Percentiles rank a stretch among this genome's conserved stretches.
Evolutionary conservation across 345 rosid species (phyloP).

Genomic region (Isatis tinctoria): DNA sequence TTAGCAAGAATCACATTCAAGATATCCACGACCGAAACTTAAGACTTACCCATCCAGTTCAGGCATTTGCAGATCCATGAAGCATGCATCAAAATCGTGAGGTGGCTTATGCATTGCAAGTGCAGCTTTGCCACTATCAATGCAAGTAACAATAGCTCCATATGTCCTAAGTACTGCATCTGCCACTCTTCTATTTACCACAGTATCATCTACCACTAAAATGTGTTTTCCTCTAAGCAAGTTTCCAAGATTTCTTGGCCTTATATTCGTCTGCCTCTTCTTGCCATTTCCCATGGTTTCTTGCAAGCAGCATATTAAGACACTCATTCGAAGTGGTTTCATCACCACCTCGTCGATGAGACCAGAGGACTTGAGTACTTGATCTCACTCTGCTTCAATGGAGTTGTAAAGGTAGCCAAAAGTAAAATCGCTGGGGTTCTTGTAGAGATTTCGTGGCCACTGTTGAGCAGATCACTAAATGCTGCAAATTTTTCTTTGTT

Average conservation of each 20-base stretch:
- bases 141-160: conserved; percentile 77
- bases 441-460: conserved; percentile 16
- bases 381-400: conserved; percentile 43
- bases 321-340: conserved; percentile 72
- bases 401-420: conserved; percentile 32
- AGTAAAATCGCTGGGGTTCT: conserved; percentile 14
- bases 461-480: conserved; percentile 33
- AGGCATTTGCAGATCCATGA: conserved; percentile 98
- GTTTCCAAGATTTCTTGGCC: conserved; percentile 43
- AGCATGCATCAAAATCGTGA: conserved; percentile 79
- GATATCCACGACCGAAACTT: neutral
- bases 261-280: conserved; percentile 44
- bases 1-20: neutral
- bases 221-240: conserved; percentile 58
- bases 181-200: conserved; percentile 84
- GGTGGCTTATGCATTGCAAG: conserved; percentile 67
- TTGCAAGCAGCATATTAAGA: conserved; percentile 62
- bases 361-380: conserved; percentile 49
- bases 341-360: conserved; percentile 44
- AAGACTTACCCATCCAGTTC: conserved; percentile 82
- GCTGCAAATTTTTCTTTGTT: conserved; percentile 38
- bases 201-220: conserved; percentile 88
- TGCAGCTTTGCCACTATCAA: conserved; percentile 71
- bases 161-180: conserved; percentile 76
- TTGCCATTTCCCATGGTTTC: conserved; percentile 57